phyloP scores from a whole-genome alignment of 805 yeast species.

The Zygotorulaspora sp. region DNA sequence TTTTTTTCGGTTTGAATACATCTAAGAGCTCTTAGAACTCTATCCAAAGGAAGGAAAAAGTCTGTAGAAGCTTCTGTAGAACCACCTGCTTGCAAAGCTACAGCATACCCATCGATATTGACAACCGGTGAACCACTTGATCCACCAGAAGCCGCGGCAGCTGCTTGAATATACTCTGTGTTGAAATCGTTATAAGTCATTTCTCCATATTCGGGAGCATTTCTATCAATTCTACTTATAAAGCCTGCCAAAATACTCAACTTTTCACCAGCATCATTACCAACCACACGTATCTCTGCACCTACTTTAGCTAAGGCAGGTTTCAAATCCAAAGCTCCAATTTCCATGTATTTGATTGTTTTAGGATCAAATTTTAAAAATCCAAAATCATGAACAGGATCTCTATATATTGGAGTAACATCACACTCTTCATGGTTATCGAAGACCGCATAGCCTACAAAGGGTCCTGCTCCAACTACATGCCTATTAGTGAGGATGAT shows the following conservation, averaged over 20 bases:
- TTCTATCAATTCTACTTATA: constrained; percentile 72
- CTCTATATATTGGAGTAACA: constrained; percentile 81
- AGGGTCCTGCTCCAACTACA: constrained; percentile 94
- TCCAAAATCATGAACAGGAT: constrained; percentile 95
- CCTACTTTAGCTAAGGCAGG: constrained; percentile 91
- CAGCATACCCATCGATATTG: constrained; percentile 77
- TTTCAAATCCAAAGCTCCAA: constrained; percentile 58
- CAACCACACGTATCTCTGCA: constrained; percentile 87
- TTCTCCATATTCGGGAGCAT: constrained; percentile 90
- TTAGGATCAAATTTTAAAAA: constrained; percentile 73
- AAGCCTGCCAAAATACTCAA: constrained; percentile 84
- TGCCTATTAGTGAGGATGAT: constrained; percentile 88
- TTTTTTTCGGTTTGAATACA: constrained; percentile 59
- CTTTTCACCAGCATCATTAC: constrained; percentile 96
- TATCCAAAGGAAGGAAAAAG: constrained; percentile 79
- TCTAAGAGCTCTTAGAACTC: constrained; percentile 75
- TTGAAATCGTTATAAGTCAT: constrained; percentile 88
- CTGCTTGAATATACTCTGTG: constrained; percentile 92
- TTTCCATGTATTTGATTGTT: constrained; percentile 65
- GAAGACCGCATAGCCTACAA: constrained; percentile 84
- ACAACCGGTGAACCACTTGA: constrained; percentile 97
- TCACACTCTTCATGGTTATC: constrained; percentile 93
- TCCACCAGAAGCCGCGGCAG: constrained; percentile 94
- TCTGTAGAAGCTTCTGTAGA: constrained; percentile 88
- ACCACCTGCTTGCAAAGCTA: constrained; percentile 94